Evolutionary conservation across 2,329 filamentous ascomycete species (phyloP).

Genomic region (Pseudomassariella vexata): DNA sequence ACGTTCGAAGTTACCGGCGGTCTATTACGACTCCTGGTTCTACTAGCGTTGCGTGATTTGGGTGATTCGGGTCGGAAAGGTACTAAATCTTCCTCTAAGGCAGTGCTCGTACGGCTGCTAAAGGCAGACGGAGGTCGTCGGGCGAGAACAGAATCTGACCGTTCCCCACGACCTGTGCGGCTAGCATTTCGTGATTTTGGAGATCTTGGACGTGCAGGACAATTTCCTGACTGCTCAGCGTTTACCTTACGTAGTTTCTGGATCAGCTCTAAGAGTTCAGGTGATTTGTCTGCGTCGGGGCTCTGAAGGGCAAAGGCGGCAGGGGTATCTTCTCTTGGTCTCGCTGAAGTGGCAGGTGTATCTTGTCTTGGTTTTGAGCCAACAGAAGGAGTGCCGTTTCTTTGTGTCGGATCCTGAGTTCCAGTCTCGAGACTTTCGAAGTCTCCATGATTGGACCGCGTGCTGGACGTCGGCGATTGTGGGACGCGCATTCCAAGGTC

Average conservation of each 20-base stretch:
- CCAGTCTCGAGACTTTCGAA: too few relatives aligned
- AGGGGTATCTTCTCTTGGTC: not conserved
- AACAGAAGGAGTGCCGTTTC: too few relatives aligned
- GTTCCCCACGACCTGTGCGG: conserved; percentile 15
- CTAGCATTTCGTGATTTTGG: conserved; percentile 32
- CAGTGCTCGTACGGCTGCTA: not conserved
- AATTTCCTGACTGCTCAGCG: not conserved
- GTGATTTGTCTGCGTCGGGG: not conserved
- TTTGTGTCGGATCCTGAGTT: too few relatives aligned
- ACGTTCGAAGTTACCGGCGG: not conserved
- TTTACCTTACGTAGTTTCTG: not conserved
- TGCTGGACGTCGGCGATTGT: not conserved
- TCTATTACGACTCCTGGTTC: not conserved
- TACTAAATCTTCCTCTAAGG: not conserved
- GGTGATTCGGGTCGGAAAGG: conserved; percentile 5
- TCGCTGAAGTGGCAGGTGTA: too few relatives aligned
- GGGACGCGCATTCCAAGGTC: not conserved
- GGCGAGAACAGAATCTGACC: conserved; percentile 14
- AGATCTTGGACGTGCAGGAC: conserved; percentile 17
- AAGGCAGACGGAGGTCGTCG: conserved; percentile 2
- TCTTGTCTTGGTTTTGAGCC: too few relatives aligned
- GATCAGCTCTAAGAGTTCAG: not conserved
- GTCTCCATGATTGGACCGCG: not conserved
- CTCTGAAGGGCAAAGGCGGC: not conserved
- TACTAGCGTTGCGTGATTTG: conserved; percentile 13